phyloP scores from a whole-genome alignment of 2,329 filamentous ascomycete species.

The Colletotrichum caudatum region DNA sequence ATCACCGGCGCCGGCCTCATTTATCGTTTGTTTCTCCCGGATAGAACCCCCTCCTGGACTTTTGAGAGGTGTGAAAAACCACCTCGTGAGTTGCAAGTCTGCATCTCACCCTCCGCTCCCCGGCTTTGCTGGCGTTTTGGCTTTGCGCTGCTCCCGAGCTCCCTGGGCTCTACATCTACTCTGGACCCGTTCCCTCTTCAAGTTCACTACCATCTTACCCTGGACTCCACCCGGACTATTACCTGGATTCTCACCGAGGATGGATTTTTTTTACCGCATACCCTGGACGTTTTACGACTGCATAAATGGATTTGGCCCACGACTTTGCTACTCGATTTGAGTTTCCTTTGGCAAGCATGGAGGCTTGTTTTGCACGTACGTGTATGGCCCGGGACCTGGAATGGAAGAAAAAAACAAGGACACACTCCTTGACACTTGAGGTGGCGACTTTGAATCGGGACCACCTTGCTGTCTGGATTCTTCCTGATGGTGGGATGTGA shows the following conservation, averaged over 20 bases:
- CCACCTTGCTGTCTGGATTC: constrained; percentile 42
- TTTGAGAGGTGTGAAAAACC: constrained; percentile 29
- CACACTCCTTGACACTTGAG: constrained; percentile 21
- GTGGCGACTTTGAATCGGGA: constrained; percentile 22
- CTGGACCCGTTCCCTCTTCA: constrained; percentile 14
- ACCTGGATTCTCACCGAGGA: constrained; percentile 30
- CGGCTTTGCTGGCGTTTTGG: constrained; percentile 38
- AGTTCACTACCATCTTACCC: constrained; percentile 21
- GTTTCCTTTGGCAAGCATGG: constrained; percentile 31
- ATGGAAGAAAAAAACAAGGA: constrained; percentile 41
- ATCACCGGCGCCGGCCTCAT: constrained; percentile 41
- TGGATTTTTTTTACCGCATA: constrained; percentile 36
- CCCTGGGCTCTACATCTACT: constrained; percentile 20
- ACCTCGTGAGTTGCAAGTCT: constrained; percentile 42
- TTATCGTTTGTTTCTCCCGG: constrained; percentile 41
- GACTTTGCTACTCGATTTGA: constrained; percentile 40
- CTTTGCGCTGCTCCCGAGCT: constrained; percentile 22
- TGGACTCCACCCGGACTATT: constrained; percentile 20
- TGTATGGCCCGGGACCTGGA: constrained; percentile 38
- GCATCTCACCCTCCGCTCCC: constrained; percentile 40
- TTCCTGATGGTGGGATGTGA: constrained; percentile 38
- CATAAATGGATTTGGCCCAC: constrained; percentile 43
- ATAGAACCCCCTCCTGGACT: constrained; percentile 36
- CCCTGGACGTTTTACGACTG: constrained; percentile 42
- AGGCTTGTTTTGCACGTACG: constrained; percentile 33